A percentile compares a stretch with the other conserved stretches of the same genome.
phyloP scores from a whole-genome alignment of 495 filamentous ascomycete genomes.

The Penicillium arizonense region DNA sequence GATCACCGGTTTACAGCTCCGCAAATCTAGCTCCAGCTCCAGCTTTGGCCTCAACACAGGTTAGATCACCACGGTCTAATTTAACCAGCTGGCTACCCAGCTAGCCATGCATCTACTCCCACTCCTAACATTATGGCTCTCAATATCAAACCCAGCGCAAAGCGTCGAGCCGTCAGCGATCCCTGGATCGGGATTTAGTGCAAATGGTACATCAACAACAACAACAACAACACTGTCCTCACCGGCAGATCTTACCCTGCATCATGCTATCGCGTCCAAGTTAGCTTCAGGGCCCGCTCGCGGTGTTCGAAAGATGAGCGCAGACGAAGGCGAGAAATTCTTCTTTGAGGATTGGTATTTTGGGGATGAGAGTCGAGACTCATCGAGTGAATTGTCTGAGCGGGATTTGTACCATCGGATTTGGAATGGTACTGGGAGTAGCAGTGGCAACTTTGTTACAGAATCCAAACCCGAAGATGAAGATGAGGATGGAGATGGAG shows the following conservation, averaged over 20 bases:
- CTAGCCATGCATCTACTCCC: no score
- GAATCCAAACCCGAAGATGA: no score
- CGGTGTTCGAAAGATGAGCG: slow-evolving; percentile 72
- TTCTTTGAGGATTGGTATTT: slow-evolving; percentile 63
- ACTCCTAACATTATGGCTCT: no score
- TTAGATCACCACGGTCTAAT: not conserved
- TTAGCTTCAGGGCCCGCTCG: slow-evolving; percentile 18
- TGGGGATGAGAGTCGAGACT: slow-evolving; percentile 11
- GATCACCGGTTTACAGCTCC: not conserved
- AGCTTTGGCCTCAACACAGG: no score
- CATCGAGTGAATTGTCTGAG: slow-evolving; percentile 7
- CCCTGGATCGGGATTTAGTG: not conserved
- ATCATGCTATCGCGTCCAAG: slow-evolving; percentile 20
- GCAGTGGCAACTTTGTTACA: not conserved
- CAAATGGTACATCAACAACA: not conserved
- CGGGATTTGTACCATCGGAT: not conserved
- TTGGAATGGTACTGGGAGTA: not conserved
- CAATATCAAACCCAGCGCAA: not conserved
- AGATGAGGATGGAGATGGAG: not conserved
- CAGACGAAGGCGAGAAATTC: slow-evolving; percentile 84
- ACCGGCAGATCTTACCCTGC: slow-evolving; percentile 7
- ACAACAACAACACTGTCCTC: no score
- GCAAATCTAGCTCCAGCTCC: no score
- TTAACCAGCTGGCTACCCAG: no score
- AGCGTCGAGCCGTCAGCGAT: not conserved